Evolutionary conservation across 139 green algal genomes (phyloP).

Genomic region (Coelastrella sp.): DNA sequence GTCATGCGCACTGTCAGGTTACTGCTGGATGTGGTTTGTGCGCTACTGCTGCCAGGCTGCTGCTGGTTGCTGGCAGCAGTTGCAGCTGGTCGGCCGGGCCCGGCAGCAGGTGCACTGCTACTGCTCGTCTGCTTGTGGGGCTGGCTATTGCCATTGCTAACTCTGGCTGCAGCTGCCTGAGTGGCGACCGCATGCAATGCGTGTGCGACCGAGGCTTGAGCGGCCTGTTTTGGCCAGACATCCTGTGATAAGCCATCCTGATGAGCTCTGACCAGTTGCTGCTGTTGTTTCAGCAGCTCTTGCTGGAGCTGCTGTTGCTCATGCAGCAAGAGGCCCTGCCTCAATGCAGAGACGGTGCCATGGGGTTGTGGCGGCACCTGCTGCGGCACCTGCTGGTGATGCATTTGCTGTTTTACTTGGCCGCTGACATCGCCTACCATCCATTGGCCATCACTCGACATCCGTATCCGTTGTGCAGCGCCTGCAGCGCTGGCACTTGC

Average conservation of each 20-base stretch:
- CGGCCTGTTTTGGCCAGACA: too few relatives aligned
- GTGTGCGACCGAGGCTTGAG: too few relatives aligned
- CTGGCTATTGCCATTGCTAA: neutral
- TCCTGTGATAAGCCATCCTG: neutral
- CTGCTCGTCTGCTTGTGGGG: neutral
- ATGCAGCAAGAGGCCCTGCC: conserved; percentile 25
- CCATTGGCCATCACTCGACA: neutral
- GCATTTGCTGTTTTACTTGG: neutral
- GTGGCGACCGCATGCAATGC: too few relatives aligned
- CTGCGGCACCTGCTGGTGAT: conserved; percentile 8
- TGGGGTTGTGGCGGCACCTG: conserved; percentile 17
- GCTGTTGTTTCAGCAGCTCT: conserved; percentile 32
- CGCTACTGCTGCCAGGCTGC: neutral
- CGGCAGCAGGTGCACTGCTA: neutral
- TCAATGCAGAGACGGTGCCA: conserved; percentile 31
- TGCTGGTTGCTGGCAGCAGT: neutral
- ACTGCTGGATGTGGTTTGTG: conserved; percentile 21
- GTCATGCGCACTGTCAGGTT: conserved; percentile 45
- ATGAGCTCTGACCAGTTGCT: neutral
- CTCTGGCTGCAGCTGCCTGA: neutral
- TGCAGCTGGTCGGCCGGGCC: neutral
- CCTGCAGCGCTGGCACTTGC: neutral
- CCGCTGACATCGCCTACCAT: neutral
- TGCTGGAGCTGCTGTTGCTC: conserved; percentile 27
- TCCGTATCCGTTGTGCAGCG: neutral